These are phyloP conservation scores for Barnettozyma hawaiiensis DNA, from an alignment of 1,139 yeast species.

Conservation along the genomic window DNA sequence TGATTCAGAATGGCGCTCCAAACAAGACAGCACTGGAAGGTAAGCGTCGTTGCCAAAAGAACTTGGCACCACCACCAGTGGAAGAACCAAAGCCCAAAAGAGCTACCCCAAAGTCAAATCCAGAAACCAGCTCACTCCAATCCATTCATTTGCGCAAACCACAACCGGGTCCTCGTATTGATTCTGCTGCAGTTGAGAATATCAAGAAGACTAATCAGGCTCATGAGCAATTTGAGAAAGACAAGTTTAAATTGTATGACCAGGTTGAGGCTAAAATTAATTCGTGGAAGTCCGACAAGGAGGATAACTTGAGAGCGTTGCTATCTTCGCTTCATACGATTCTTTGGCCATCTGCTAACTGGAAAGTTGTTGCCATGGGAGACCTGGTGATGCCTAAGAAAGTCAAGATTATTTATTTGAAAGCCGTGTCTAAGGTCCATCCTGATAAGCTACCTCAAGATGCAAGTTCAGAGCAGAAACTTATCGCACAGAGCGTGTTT, in stretches of 20 bases:
- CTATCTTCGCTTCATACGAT: conserved; percentile 61
- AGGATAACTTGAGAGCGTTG: conserved; percentile 70
- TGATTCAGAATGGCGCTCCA: conserved; percentile 64
- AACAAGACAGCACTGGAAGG: conserved; percentile 71
- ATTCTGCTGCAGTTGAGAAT: conserved; percentile 39
- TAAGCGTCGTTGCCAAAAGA: conserved; percentile 67
- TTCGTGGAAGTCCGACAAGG: conserved; percentile 69
- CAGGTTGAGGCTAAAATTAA: conserved; percentile 48
- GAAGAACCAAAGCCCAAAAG: conserved; percentile 27
- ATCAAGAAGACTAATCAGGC: conserved; percentile 43
- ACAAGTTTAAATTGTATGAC: conserved; percentile 56
- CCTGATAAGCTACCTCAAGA: conserved; percentile 74
- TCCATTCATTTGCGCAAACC: conserved; percentile 8
- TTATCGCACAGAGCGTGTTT: conserved; percentile 86
- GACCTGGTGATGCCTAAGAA: conserved; percentile 89
- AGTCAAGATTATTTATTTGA: conserved; percentile 83
- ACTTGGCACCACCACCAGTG: conserved; percentile 53
- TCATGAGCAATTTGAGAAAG: conserved; percentile 48
- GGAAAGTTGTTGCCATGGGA: conserved; percentile 61
- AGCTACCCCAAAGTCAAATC: neutral
- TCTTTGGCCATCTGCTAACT: conserved; percentile 53
- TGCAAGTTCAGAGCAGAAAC: conserved; percentile 56
- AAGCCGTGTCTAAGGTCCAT: conserved; percentile 88
- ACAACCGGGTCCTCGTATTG: conserved; percentile 13
- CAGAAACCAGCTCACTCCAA: conserved; percentile 9